Percentiles rank a stretch among this genome's conserved stretches.
These are phyloP conservation scores for Entrophospora sp. DNA, from an alignment of 192 early-diverging fungal genomes.

Conservation along the genomic window DNA sequence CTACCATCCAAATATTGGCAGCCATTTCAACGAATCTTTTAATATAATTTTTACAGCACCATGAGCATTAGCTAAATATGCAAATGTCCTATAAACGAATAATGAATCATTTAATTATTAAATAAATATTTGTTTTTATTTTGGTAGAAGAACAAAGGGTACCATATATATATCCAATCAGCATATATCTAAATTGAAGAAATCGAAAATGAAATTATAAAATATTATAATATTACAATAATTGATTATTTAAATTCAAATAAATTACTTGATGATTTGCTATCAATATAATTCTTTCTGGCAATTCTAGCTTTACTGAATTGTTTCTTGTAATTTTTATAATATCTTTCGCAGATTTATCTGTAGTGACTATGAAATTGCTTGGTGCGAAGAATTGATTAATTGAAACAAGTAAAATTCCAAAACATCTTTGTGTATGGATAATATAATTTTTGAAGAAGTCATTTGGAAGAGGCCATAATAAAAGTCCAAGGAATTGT, in stretches of 20 bases:
- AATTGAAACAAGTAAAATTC: constrained; percentile 36
- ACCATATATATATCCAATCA: constrained; percentile 66
- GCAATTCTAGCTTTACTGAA: constrained; percentile 32
- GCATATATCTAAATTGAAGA: constrained; percentile 41
- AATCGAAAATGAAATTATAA: not conserved
- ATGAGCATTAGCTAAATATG: constrained; percentile 62
- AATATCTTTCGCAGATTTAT: constrained; percentile 29
- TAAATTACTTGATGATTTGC: constrained; percentile 49
- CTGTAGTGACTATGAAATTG: constrained; percentile 36
- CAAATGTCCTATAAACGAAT: constrained; percentile 29
- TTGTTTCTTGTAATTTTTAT: constrained; percentile 15
- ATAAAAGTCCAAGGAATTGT: constrained; percentile 23
- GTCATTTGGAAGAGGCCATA: constrained; percentile 18
- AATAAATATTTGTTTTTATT: not conserved
- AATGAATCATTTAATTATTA: not conserved
- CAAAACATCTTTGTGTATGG: constrained; percentile 32
- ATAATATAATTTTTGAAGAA: constrained; percentile 30
- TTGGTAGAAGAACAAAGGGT: not conserved
- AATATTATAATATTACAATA: not conserved
- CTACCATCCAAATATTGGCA: constrained; percentile 85
- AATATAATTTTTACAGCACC: constrained; percentile 87
- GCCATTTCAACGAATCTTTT: constrained; percentile 65
- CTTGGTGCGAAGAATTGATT: constrained; percentile 45
- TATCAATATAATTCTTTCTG: constrained; percentile 38
- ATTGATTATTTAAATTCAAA: not conserved